Conservation (phyloP, 2,329 filamentous ascomycete genomes). For the Paecilomyces sp. region DNA sequence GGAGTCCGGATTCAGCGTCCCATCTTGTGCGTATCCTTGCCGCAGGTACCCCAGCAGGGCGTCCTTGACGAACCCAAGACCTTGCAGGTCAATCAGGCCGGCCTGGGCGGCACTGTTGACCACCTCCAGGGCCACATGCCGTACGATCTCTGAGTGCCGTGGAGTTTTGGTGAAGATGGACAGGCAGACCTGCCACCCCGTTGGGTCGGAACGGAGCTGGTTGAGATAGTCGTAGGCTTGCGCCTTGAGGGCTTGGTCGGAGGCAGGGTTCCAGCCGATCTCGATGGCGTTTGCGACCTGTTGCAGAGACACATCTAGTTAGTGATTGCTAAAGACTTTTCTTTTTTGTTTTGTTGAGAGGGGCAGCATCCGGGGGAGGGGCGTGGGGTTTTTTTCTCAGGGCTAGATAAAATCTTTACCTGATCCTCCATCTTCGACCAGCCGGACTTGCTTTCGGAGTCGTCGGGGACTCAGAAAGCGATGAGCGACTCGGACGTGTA, state of each 20-base stretch:
- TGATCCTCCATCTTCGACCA: conserved; percentile 40
- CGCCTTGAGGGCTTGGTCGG: conserved; percentile 65
- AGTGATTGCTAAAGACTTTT: conserved; percentile 6
- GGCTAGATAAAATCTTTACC: conserved; percentile 20
- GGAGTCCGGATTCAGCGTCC: conserved; percentile 56
- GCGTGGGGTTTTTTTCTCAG: conserved; percentile 4
- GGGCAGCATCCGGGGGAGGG: conserved; percentile 14
- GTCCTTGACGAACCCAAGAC: conserved; percentile 69
- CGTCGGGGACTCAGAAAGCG: conserved; percentile 15
- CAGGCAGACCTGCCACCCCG: conserved; percentile 86
- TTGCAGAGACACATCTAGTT: conserved; percentile 1
- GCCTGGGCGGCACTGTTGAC: conserved; percentile 86
- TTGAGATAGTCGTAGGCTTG: conserved; percentile 61
- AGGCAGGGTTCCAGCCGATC: conserved; percentile 78
- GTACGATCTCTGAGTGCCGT: conserved; percentile 71
- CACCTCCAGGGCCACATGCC: conserved; percentile 83
- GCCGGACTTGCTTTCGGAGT: conserved; percentile 26
- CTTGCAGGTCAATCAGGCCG: conserved; percentile 65
- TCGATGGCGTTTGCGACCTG: conserved; percentile 93
- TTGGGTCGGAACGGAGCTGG: conserved; percentile 72
- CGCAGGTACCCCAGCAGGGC: conserved; percentile 74
- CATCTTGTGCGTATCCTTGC: conserved; percentile 59
- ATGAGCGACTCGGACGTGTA: conserved; percentile 9
- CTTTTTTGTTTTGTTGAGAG: conserved; percentile 4
- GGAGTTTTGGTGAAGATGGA: conserved; percentile 75